Base-by-base conservation (phyloP, 2,329 filamentous ascomycete genomes). In the Cercospora sesami region DNA sequence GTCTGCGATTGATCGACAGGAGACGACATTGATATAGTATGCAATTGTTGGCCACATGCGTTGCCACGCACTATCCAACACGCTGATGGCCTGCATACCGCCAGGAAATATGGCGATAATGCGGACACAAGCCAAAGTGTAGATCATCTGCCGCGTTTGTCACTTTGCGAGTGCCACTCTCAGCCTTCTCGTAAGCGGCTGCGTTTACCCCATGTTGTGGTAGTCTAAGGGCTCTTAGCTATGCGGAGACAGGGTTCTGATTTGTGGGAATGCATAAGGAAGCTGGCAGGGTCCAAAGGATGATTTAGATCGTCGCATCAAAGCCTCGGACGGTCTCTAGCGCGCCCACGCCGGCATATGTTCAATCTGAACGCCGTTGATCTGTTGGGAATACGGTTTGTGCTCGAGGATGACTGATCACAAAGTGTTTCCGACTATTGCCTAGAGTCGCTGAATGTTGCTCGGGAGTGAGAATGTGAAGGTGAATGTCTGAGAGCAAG, bases 261-360 rank as follows among this genome's bases (percentile, higher is more conserved):
- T 55, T 55, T 55, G 48, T 55, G 48, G 48, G 23, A 55, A 55
- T 55, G 48, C 23, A 55, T 55, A 55, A 28, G 12, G n/a, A n/a
- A 16, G 8, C 48, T 28, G 16, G 48, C 23, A 55, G 48, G 48
- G 48, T 55, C 48, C 23, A n/a, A 55, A 55, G 48, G 48, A 55
- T 55, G 48, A 30, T 55, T 28, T 55, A 28, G 48, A 55, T 55
- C 48, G 48, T n/a, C 48, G 48, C 48, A 23, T 16, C 26, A 26
- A 55, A 55, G 23, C 48, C 48, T 55, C 48, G 48, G 48, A 55
- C 48, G 23, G 48, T 23, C 9, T 55, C 23, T 55, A 55, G 48
- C 48, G 48, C 48, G 48, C 48, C 48, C 23, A 55, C 36, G 36
- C 48, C 48, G 48, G 48, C 48, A 55, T 28, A 16, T 55, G 48